Evolutionary conservation across 352 stramenopile species (phyloP), one percentile per base, ranked within the genome.

Genomic region (Globisporangium orthogonon): DNA sequence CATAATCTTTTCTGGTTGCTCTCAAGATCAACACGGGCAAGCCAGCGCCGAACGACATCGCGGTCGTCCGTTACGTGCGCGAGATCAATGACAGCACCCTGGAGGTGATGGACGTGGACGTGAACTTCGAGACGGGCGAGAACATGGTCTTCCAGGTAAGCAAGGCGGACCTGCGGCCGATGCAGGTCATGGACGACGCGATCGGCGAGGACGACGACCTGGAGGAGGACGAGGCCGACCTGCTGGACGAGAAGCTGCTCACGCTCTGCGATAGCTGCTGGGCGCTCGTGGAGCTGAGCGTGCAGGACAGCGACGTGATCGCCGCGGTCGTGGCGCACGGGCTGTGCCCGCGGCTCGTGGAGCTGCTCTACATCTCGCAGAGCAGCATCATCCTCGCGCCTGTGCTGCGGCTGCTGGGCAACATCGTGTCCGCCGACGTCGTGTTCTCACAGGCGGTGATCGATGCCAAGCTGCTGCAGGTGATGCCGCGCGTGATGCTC

Each of bases 91-190:
- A 86, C n/a, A 60, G 58, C 33, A 87, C 66, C 7, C 76, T 94
- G 30, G 84, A 94, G 58, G 82, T 94, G 52, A 81, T 94, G 67
- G 84, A 94, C 49, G 84, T 94, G 15, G 84, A 94, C 35, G 78
- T 92, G 48, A 94, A 94, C 61, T 94, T 90, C 54, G 84, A 94
- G 58, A 92, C 84, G 29, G 84, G 84, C 40, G 84, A 94, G 61
- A 91, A 90, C 65, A 78, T 87, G 66, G 66, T 86, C 13, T 94
- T 94, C 61, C 61, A 79, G 53, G 78, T 85, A 7, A 72, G 75
- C 29, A 86, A 86, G 58, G 48, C 65, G 0, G 69, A 75, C 23
- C 61, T 94, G 56, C 74, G 79, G 0, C 78, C 84, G 17, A 72
- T 94, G 67, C 82, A 89, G 53, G 82, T 91, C 29, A 83, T 92